Evolutionary conservation across 2,329 filamentous ascomycete species (phyloP).

Genomic region (Penicillium fuscoglaucum): DNA sequence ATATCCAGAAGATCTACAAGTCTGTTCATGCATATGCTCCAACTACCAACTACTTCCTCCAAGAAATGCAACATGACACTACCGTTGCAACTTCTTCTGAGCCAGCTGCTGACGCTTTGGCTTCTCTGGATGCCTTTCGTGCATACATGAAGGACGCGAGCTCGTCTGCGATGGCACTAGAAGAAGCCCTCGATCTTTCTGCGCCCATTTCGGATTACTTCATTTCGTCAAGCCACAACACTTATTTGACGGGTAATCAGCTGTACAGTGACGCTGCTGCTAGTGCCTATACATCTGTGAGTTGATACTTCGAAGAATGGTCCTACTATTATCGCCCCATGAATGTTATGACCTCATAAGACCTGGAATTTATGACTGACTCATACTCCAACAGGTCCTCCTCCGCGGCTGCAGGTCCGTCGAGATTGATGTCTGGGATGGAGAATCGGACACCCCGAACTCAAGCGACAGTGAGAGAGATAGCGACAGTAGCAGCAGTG

Average conservation of each 20-base stretch:
- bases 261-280: conserved; percentile 74
- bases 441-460: conserved; percentile 50
- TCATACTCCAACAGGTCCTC: conserved; percentile 58
- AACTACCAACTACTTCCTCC: conserved; percentile 26
- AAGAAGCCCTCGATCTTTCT: conserved; percentile 57
- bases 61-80: conserved; percentile 25
- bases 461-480: conserved; percentile 34
- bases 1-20: conserved; percentile 40
- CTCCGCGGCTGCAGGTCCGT: conserved; percentile 80
- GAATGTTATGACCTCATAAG: not conserved
- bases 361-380: not conserved
- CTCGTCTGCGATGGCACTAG: conserved; percentile 45
- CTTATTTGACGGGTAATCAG: conserved; percentile 86
- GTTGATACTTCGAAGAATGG: conserved; percentile 29
- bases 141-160: conserved; percentile 50
- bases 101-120: conserved; percentile 19
- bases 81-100: not conserved
- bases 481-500: conserved; percentile 33
- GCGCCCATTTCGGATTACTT: conserved; percentile 84
- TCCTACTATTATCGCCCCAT: not conserved
- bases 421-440: conserved; percentile 94
- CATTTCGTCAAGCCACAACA: conserved; percentile 93
- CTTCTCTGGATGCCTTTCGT: conserved; percentile 47
- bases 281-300: conserved; percentile 73
- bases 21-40: conserved; percentile 23